Conservation (phyloP, 202 grass and related monocot genomes). For the Panicum hallii region DNA sequence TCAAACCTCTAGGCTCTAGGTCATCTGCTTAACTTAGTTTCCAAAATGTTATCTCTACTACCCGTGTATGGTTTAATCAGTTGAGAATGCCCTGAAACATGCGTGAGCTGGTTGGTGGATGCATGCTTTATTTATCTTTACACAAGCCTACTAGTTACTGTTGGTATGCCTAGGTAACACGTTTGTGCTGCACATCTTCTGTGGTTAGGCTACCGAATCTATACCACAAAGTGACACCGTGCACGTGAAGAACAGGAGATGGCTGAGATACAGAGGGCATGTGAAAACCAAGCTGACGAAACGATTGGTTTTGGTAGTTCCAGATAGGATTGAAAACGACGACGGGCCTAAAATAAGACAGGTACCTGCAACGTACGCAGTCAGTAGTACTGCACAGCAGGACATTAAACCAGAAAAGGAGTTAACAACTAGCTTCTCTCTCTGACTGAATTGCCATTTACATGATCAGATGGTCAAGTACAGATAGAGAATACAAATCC, state of each 20-base stretch:
- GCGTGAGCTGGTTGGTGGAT: slow-evolving; percentile 15
- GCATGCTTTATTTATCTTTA: background rate
- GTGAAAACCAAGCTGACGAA: background rate
- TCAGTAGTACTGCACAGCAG: background rate
- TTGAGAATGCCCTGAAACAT: slow-evolving; percentile 11
- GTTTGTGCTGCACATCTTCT: slow-evolving; percentile 21
- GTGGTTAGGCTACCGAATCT: slow-evolving; percentile 15
- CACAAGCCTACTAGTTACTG: background rate
- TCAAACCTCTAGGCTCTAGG: background rate
- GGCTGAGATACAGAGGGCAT: background rate
- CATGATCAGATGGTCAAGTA: background rate
- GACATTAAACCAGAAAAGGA: background rate
- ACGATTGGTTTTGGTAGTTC: slow-evolving; percentile 33
- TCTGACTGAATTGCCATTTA: background rate
- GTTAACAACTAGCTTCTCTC: background rate
- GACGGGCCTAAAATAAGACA: background rate
- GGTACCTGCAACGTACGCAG: slow-evolving; percentile 10
- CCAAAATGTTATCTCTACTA: background rate
- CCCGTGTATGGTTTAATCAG: background rate
- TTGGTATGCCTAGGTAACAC: background rate
- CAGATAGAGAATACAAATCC: background rate
- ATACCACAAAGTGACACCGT: slow-evolving; percentile 2
- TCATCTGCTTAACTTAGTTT: background rate
- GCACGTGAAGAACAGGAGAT: slow-evolving; percentile 8
- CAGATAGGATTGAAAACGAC: slow-evolving; percentile 11